A percentile compares a stretch with the other conserved stretches of the same genome.
phyloP scores from a whole-genome alignment of 495 filamentous ascomycete genomes.

The Xanthoparmelia taractica region DNA sequence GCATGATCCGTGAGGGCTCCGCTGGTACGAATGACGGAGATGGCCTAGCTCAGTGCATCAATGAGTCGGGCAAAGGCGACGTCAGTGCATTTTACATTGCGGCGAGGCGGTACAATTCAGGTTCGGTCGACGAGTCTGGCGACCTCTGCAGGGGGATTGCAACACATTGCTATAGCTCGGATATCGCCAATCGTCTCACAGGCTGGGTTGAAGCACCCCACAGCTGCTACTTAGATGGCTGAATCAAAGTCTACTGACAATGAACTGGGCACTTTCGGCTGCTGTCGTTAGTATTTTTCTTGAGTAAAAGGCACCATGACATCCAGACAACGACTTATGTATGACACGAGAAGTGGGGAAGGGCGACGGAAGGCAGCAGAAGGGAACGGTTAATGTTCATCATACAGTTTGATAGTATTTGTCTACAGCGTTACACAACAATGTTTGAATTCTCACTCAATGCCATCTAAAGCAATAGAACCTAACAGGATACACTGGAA shows the following conservation, averaged over 20 bases:
- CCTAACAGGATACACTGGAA: too few species aligned
- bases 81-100: conserved; percentile 41
- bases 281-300: background rate
- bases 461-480: too few species aligned
- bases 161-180: conserved; percentile 49
- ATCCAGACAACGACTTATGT: background rate
- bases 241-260: background rate
- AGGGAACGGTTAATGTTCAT: background rate
- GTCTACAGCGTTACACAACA: background rate
- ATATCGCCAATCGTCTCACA: conserved; percentile 49
- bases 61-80: conserved; percentile 26
- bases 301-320: background rate
- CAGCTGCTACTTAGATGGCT: conserved; percentile 22
- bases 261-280: background rate
- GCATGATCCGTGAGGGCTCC: conserved; percentile 46
- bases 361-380: background rate
- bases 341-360: background rate
- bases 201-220: conserved; percentile 36
- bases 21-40: conserved; percentile 34
- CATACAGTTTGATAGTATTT: background rate
- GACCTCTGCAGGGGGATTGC: conserved; percentile 44
- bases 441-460: too few species aligned
- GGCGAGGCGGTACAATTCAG: conserved; percentile 52
- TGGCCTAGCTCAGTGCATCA: conserved; percentile 37
- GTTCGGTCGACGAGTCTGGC: conserved; percentile 36